Evolutionary conservation across 2,329 filamentous ascomycete species (phyloP).

Genomic region (Pseudogymnoascus sp.): DNA sequence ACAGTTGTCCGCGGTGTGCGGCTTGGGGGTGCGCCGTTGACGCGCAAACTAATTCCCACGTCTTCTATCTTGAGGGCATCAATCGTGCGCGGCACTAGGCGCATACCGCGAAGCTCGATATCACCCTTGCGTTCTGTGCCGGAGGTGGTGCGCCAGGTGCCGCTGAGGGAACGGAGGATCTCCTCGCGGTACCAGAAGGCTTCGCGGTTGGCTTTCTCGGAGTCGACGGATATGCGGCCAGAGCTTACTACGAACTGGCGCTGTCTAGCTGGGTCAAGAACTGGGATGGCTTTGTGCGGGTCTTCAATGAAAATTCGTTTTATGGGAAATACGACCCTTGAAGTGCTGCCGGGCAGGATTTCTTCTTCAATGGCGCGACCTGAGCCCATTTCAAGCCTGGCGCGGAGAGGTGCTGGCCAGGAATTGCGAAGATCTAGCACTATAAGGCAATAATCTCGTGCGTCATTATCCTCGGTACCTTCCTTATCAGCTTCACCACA

Average conservation of each 20-base stretch:
- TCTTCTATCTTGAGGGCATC: conserved; percentile 76
- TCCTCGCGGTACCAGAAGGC: conserved; percentile 87
- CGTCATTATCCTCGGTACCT: conserved; percentile 30
- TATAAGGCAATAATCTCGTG: conserved; percentile 65
- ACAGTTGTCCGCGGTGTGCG: conserved; percentile 25
- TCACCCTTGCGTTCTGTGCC: conserved; percentile 49
- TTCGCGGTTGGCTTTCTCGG: conserved; percentile 68
- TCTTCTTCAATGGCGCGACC: conserved; percentile 34
- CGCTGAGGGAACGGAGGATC: conserved; percentile 61
- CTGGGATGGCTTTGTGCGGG: conserved; percentile 68
- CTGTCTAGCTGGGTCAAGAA: conserved; percentile 69
- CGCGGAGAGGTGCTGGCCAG: conserved; percentile 71
- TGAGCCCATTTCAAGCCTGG: conserved; percentile 44
- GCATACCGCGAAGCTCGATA: conserved; percentile 68
- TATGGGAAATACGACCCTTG: conserved; percentile 66
- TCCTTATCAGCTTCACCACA: conserved; percentile 29
- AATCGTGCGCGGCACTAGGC: conserved; percentile 69
- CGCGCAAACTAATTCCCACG: conserved; percentile 55
- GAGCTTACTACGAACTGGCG: conserved; percentile 88
- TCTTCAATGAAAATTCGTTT: conserved; percentile 68
- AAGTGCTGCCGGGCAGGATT: conserved; percentile 60
- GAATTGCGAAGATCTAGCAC: conserved; percentile 80
- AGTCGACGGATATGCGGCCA: conserved; percentile 67
- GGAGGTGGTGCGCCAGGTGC: conserved; percentile 56
- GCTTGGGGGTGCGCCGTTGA: conserved; percentile 28